These are phyloP conservation scores for Oryza nivara DNA, from an alignment of 176 grass and related monocot species.

Conservation along the genomic window DNA sequence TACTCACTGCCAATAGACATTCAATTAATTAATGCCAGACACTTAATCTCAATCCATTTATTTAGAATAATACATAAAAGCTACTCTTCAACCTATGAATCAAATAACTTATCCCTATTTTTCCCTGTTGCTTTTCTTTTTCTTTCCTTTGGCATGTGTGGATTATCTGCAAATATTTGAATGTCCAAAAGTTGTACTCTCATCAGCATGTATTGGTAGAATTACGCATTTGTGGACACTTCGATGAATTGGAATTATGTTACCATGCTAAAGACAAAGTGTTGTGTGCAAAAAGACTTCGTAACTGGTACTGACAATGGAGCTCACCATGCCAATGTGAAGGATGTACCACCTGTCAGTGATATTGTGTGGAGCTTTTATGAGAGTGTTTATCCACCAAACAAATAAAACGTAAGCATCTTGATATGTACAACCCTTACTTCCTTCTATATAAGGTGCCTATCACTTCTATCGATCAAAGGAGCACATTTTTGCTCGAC, in stretches of 20 bases:
- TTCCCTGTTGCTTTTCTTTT: not conserved
- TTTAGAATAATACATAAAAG: not conserved
- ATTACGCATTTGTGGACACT: not conserved
- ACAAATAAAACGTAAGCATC: not conserved
- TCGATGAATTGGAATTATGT: not conserved
- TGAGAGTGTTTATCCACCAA: not conserved
- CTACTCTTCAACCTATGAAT: not conserved
- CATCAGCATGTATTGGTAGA: not conserved
- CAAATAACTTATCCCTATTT: not conserved
- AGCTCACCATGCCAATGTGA: not conserved
- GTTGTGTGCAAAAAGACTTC: not conserved
- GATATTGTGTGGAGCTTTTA: not conserved
- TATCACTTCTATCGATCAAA: not conserved
- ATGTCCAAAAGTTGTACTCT: not conserved
- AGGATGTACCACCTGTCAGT: not conserved
- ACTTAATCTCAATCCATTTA: not conserved
- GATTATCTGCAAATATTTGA: not conserved
- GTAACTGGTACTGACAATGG: not conserved
- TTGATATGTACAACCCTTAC: not conserved
- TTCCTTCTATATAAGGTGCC: not conserved
- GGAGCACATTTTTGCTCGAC: not conserved
- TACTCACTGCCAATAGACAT: not conserved
- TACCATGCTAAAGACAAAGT: not conserved
- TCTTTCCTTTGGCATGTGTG: not conserved
- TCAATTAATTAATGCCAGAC: not conserved